Percentiles rank a stretch among this genome's conserved stretches.
Evolutionary conservation across 176 grass and related monocot species (phyloP).

Genomic region (Cymbopogon citratus): DNA sequence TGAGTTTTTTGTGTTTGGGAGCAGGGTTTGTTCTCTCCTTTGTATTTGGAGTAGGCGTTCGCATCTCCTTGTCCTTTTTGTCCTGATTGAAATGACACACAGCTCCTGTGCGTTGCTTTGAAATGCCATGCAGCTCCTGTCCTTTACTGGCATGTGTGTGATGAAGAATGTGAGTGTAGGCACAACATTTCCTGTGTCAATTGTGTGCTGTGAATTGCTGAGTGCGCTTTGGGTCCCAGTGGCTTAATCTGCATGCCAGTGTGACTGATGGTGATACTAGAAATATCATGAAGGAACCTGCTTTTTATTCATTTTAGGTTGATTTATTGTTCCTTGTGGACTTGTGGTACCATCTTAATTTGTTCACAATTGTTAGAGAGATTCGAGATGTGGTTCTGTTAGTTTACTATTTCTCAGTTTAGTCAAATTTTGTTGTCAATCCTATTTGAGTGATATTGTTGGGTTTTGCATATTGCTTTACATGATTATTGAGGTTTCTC

Average conservation of each 20-base stretch:
- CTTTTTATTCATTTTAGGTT: not conserved
- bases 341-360: not conserved
- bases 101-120: not conserved
- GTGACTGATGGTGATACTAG: not conserved
- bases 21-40: not conserved
- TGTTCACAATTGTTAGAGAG: not conserved
- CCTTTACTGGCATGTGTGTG: not conserved
- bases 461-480: not conserved
- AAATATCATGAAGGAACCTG: not conserved
- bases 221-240: not conserved
- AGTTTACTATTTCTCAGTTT: not conserved
- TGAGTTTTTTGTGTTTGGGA: not conserved
- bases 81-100: not conserved
- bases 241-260: not conserved
- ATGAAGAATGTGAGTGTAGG: not conserved
- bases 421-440: not conserved
- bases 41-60: not conserved
- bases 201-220: not conserved
- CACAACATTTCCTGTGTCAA: not conserved
- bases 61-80: not conserved
- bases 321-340: not conserved
- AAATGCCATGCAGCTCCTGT: too few species aligned
- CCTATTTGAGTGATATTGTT: not conserved
- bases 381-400: not conserved
- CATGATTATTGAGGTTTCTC: not conserved